phyloP scores from a whole-genome alignment of 2,329 filamentous ascomycete genomes.

The Epicoccum nigrum region DNA sequence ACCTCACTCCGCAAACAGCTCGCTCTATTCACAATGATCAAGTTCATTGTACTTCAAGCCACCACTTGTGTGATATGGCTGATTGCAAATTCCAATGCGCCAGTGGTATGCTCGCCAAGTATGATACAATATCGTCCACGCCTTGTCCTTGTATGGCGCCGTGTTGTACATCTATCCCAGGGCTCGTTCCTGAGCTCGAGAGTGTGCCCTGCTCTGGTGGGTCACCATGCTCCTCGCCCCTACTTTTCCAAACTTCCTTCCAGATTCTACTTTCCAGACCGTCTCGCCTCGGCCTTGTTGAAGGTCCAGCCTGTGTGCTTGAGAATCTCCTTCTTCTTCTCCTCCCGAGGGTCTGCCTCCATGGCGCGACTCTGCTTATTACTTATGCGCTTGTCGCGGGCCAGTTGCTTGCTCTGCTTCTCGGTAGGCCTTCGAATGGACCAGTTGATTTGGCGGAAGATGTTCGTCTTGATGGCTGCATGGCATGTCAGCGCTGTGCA shows the following conservation, averaged over 20 bases:
- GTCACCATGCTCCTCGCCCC: background rate
- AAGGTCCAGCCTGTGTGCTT: slow-evolving; percentile 37
- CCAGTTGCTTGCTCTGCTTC: slow-evolving; percentile 40
- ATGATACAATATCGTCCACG: slow-evolving; percentile 23
- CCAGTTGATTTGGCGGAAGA: slow-evolving; percentile 40
- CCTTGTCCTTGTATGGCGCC: slow-evolving; percentile 1
- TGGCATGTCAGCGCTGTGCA: background rate
- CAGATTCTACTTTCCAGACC: background rate
- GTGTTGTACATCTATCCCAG: slow-evolving; percentile 8
- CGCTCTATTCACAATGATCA: too few species aligned
- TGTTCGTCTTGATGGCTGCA: slow-evolving; percentile 43
- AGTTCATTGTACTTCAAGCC: background rate
- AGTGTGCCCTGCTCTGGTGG: background rate
- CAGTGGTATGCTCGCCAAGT: slow-evolving; percentile 30
- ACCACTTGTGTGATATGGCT: background rate
- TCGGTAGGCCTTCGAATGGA: slow-evolving; percentile 32
- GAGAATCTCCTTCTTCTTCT: slow-evolving; percentile 34
- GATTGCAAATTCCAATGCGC: slow-evolving; percentile 20
- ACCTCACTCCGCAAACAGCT: too few species aligned
- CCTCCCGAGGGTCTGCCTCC: slow-evolving; percentile 31
- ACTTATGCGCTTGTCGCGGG: slow-evolving; percentile 29
- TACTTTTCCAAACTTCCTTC: background rate
- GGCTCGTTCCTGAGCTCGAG: background rate
- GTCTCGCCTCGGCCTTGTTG: slow-evolving; percentile 15
- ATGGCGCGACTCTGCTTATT: slow-evolving; percentile 21